Percentiles rank a stretch among this genome's conserved stretches.
Evolutionary conservation across 176 grass and related monocot genomes (phyloP).

Genomic region (Oryza australiensis): DNA sequence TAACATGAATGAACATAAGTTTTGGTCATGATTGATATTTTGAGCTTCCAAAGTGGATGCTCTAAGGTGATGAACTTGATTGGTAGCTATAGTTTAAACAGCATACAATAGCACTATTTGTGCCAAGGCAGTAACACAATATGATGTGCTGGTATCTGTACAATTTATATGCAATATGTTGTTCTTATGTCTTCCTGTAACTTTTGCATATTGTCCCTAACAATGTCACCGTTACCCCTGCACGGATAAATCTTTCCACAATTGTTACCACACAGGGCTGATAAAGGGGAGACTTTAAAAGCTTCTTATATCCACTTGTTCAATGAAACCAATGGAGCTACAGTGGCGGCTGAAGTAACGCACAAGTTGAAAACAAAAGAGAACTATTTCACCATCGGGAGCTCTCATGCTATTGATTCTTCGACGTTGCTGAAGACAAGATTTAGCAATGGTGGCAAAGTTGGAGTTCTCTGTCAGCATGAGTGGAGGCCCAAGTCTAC

Average conservation of each 20-base stretch:
- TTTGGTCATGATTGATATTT: background rate
- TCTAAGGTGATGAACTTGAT: background rate
- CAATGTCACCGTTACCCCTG: background rate
- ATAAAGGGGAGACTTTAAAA: conserved; percentile 83
- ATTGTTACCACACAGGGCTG: conserved; percentile 45
- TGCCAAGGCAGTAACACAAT: background rate
- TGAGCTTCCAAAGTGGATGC: conserved; percentile 1
- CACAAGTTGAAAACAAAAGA: conserved; percentile 80
- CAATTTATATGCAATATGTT: background rate
- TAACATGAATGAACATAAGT: background rate
- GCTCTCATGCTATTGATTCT: conserved; percentile 56
- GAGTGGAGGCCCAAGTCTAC: conserved; percentile 84
- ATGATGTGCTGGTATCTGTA: conserved; percentile 6
- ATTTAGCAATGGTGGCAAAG: conserved; percentile 63
- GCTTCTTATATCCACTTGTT: conserved; percentile 78
- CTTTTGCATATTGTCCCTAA: background rate
- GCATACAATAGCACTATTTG: background rate
- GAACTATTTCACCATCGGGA: conserved; percentile 74
- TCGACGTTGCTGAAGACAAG: conserved; percentile 69
- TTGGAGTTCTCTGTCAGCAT: conserved; percentile 70
- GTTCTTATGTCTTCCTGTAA: background rate
- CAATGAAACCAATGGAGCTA: conserved; percentile 56
- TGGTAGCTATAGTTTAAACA: background rate
- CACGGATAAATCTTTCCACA: background rate
- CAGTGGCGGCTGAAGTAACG: conserved; percentile 70